phyloP scores from a whole-genome alignment of 1,284 basidiomycete species.

The Marasmius fiardii region DNA sequence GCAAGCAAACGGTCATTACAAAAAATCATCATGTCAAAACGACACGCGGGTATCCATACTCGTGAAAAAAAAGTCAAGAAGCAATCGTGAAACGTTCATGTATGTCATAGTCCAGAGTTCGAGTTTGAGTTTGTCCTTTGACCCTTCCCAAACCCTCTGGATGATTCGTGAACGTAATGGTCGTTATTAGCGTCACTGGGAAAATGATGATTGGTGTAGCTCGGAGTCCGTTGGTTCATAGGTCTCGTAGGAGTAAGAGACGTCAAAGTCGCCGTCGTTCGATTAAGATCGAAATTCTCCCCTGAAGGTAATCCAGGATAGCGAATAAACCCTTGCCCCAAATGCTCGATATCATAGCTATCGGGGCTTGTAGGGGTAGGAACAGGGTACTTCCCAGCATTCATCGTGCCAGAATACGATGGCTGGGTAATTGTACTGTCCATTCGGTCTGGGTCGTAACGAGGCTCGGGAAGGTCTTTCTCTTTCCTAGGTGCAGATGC shows the following conservation, averaged over 20 bases:
- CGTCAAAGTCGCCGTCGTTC: too few relatives aligned
- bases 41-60: too few relatives aligned
- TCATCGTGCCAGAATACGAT: conserved; percentile 4
- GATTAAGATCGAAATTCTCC: too few relatives aligned
- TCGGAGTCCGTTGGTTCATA: too few relatives aligned
- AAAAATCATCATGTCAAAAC: too few relatives aligned
- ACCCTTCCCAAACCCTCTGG: background rate
- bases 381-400: conserved; percentile 1
- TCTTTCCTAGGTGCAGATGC: background rate
- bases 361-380: background rate
- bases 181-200: background rate
- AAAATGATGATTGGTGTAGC: background rate
- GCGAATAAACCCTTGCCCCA: background rate
- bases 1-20: too few relatives aligned
- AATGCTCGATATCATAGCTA: background rate
- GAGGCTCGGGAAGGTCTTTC: too few relatives aligned
- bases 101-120: too few relatives aligned
- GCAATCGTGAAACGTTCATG: too few relatives aligned
- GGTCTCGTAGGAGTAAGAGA: background rate
- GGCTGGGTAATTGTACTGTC: conserved; percentile 6
- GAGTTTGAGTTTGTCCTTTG: too few relatives aligned
- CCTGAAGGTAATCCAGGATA: background rate
- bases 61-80: too few relatives aligned
- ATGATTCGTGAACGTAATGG: background rate
- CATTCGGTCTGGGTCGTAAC: background rate